These are phyloP conservation scores for Mortierella sp. DNA, from an alignment of 371 early-diverging fungal genomes.

Conservation along the genomic window DNA sequence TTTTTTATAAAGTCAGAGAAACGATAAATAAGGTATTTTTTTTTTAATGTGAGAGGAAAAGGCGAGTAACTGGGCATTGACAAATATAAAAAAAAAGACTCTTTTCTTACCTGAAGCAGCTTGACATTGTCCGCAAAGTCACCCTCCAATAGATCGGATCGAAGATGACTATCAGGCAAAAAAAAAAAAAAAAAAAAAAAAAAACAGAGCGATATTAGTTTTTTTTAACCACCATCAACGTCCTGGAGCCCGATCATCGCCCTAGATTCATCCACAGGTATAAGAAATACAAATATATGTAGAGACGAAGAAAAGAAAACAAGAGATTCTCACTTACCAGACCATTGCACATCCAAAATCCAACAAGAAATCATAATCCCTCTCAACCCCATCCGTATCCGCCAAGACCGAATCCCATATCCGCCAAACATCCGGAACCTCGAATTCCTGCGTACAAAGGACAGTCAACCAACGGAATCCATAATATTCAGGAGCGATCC, in stretches of 20 bases:
- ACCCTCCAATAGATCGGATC: slow-evolving; percentile 65
- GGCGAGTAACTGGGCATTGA: no score
- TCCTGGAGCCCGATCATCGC: no score
- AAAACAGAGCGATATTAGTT: no score
- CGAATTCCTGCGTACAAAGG: slow-evolving; percentile 84
- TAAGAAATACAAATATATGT: neutral
- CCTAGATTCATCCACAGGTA: no score
- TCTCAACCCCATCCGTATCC: slow-evolving; percentile 57
- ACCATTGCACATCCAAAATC: slow-evolving; percentile 85
- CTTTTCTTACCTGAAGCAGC: slow-evolving; percentile 61
- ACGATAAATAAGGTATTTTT: no score
- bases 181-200: slow-evolving; percentile 7
- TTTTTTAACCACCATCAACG: no score
- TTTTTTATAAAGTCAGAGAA: neutral
- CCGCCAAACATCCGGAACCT: slow-evolving; percentile 82
- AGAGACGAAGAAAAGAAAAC: slow-evolving; percentile 1
- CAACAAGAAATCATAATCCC: slow-evolving; percentile 76
- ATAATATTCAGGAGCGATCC: slow-evolving; percentile 82
- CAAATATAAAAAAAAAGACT: neutral
- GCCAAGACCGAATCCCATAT: slow-evolving; percentile 89
- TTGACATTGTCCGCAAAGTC: slow-evolving; percentile 75
- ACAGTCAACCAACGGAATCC: slow-evolving; percentile 90
- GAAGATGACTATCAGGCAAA: slow-evolving; percentile 58
- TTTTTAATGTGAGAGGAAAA: no score
- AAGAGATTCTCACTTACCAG: slow-evolving; percentile 57